Evolutionary conservation across 345 rosid genomes (phyloP), one percentile per base, ranked within the genome.

Genomic region (Populus ilicifolia): DNA sequence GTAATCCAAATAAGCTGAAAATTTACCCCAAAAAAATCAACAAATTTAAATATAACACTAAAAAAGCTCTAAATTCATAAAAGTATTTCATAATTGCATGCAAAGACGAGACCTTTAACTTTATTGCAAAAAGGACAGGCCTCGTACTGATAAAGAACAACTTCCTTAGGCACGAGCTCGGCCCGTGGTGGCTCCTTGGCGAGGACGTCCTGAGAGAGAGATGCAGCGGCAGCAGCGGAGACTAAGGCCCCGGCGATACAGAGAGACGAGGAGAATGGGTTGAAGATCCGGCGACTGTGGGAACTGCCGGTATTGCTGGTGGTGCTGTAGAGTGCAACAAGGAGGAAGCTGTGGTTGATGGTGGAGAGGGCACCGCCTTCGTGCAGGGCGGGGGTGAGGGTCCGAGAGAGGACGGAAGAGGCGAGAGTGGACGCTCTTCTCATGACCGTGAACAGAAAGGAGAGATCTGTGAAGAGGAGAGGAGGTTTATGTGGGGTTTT

Each of bases 51-150:
- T 5, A 29, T 6, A 64, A 46, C 20, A 9, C 50, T 25, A 16
- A 64, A 48, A 16, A 25, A 48, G 2, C 41, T 41, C 12, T 38
- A 69, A 11, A 35, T 33, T 39, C 70, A 74, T n/a, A 10, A 62
- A 23, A 27, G 17, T 0, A 62, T 27, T 14, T 41, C 27, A 36
- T 5, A 17, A 27, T 5, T 44, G 66, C 0, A 13, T 46, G 6
- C 21, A 29, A 36, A 48, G 23, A 17, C 23, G 41, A 48, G 4
- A 95, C 97, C 97, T 91, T 90, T 94, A 71, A 93, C 93, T 86
- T 94, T 94, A 86, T 94, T 94, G 87, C 98, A 94, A 79, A 94
- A 94, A 77, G 98, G 97, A 79, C 98, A 94, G 66, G 98, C 98
- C 77, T 94, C 97, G 75, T 93, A 94, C 89, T 94, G 98, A 78